Conservation (phyloP, 2,329 filamentous ascomycete genomes). For the Penicillium janthinellum region DNA sequence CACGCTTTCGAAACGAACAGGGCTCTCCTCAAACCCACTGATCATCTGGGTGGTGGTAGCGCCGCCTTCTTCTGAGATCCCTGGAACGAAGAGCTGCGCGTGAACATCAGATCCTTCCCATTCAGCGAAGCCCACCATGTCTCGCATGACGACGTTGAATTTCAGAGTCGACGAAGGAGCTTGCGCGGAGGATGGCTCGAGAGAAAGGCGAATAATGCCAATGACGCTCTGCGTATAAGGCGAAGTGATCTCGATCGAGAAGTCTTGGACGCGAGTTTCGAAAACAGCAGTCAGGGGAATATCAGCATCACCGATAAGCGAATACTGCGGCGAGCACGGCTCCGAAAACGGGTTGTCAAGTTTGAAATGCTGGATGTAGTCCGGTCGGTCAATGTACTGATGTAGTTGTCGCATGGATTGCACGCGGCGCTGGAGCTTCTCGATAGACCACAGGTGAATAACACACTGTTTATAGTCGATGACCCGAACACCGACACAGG, state of each 20-base stretch:
- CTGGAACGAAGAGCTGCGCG: constrained; percentile 93
- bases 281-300: constrained; percentile 92
- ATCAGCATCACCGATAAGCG: constrained; percentile 87
- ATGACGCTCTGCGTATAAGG: constrained; percentile 90
- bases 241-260: constrained; percentile 84
- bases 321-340: constrained; percentile 86
- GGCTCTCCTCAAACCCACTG: constrained; percentile 86
- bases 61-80: constrained; percentile 83
- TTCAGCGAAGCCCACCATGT: constrained; percentile 91
- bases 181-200: constrained; percentile 91
- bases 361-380: constrained; percentile 90
- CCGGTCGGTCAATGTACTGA: constrained; percentile 92
- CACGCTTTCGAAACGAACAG: constrained; percentile 93
- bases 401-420: constrained; percentile 95
- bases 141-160: constrained; percentile 98
- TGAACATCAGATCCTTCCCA: constrained; percentile 94
- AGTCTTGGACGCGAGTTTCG: constrained; percentile 91
- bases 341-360: constrained; percentile 93
- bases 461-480: constrained; percentile 86
- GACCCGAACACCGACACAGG: constrained; percentile 86
- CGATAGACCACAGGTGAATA: constrained; percentile 89
- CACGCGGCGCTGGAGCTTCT: constrained; percentile 85
- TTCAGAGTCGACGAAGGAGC: constrained; percentile 91
- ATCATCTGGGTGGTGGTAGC: constrained; percentile 96
- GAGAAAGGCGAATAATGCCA: constrained; percentile 83